Percentiles rank a stretch among this genome's conserved stretches.
Conservation (phyloP, 495 filamentous ascomycete genomes). For the Talaromyces borbonicus region DNA sequence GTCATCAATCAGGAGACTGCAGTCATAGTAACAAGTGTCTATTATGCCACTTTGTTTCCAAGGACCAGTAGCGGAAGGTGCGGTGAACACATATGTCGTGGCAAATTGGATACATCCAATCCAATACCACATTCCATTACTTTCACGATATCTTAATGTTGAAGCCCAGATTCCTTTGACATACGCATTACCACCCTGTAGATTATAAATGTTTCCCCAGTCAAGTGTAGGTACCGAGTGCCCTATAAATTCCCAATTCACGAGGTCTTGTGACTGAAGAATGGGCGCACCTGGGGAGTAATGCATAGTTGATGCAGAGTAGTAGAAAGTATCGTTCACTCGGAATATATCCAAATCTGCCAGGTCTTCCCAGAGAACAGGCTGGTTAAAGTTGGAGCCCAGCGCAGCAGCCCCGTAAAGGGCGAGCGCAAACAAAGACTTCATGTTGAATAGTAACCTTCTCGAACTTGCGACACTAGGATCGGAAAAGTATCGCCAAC, state of each 20-base stretch:
- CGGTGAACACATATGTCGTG: constrained; percentile 43
- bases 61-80: constrained; percentile 22
- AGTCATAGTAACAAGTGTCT: constrained; percentile 48
- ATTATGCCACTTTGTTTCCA: constrained; percentile 28
- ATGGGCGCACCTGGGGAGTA: constrained; percentile 52
- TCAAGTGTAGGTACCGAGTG: constrained; percentile 44
- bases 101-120: constrained; percentile 42
- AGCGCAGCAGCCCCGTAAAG: neutral
- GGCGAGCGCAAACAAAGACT: too few relatives aligned
- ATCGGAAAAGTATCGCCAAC: too few relatives aligned
- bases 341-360: constrained; percentile 38
- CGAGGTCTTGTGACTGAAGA: constrained; percentile 44
- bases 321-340: constrained; percentile 37
- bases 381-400: constrained; percentile 22
- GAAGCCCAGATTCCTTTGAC: constrained; percentile 46
- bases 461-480: too few relatives aligned
- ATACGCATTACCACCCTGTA: constrained; percentile 38
- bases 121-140: constrained; percentile 43
- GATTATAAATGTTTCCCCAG: constrained; percentile 37
- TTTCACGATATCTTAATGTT: constrained; percentile 38
- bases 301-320: constrained; percentile 46
- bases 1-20: constrained; percentile 43
- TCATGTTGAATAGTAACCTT: too few relatives aligned
- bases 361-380: constrained; percentile 35
- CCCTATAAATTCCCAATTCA: constrained; percentile 45